Percentiles rank a stretch among this genome's conserved stretches.
Conservation (phyloP, 208 protist species). For the Crithidia sp. region DNA sequence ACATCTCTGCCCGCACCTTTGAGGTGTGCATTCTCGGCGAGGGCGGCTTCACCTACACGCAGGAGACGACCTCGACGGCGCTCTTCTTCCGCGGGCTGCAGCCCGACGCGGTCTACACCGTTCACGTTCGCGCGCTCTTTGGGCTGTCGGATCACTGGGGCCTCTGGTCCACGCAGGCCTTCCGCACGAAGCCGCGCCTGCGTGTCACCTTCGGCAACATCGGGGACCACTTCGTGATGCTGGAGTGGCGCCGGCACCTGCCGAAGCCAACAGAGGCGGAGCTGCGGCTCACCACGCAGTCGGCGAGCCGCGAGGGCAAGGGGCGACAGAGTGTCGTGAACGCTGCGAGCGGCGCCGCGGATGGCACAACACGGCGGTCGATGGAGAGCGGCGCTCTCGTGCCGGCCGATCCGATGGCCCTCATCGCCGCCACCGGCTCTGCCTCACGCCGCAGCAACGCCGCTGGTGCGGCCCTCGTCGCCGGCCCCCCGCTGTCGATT, state of each 20-base stretch:
- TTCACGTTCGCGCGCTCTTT: conserved; percentile 83
- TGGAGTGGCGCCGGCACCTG: conserved; percentile 91
- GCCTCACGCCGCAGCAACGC: background rate
- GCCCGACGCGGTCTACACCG: conserved; percentile 85
- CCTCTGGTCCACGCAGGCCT: conserved; percentile 79
- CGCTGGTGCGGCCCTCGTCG: background rate
- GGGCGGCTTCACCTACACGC: conserved; percentile 78
- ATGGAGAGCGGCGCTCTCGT: conserved; percentile 12
- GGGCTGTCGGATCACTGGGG: conserved; percentile 84
- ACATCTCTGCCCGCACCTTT: conserved; percentile 77
- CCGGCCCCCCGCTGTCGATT: conserved; percentile 25
- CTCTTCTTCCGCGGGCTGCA: conserved; percentile 89
- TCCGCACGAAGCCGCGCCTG: conserved; percentile 84
- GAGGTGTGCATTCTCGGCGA: conserved; percentile 80
- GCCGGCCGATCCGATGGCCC: conserved; percentile 3
- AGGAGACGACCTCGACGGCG: conserved; percentile 72
- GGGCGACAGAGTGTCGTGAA: background rate
- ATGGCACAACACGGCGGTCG: background rate
- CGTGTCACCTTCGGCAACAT: conserved; percentile 91
- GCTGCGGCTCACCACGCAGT: conserved; percentile 10
- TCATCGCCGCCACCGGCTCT: background rate
- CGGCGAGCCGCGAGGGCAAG: background rate
- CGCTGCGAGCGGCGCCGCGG: background rate
- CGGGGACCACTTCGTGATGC: conserved; percentile 92
- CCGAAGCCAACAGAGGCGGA: conserved; percentile 45